Base-by-base conservation (phyloP, 306 rosid species). In the Cucumis cinereus region DNA sequence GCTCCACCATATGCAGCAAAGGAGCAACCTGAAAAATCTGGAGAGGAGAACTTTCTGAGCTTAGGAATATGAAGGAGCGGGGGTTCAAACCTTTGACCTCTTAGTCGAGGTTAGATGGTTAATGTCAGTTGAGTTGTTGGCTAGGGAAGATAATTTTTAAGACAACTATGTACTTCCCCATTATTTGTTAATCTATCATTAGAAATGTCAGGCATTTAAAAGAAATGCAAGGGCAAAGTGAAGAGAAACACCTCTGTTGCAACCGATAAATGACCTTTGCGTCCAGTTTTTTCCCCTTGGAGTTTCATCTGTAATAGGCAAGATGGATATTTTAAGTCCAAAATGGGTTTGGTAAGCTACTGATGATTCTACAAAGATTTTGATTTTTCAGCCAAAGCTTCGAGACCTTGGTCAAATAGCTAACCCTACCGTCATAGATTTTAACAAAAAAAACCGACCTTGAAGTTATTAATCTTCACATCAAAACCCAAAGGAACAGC, bases 11-110 rank as follows among this genome's bases (percentile, higher is more conserved):
- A 84, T 88, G 88, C 72, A 94, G 85, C 15, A 93, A 90, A 73
- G 98, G 98, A 30, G 96, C 98, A 78, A 94, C 92, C 91, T 94
- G 96, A 79, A 87, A 89, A 73, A 94, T 83, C 98, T 94, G 88
- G 26, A 78, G 72, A 82, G 82, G 24, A 52, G 73, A 45, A 33
- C 58, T 63, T 22, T 24, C 23, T 50, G 1, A 50, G 55, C 7
- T 16, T 2, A 50, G 8, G 0, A 50, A 16, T 16, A 50, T 17
- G 0, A 5, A 2, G 55, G 20, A 41, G 8, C 0, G 55, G 52
- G 17, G 12, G 52, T 45, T 45, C 52, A 45, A 45, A 45, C 5
- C 16, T 45, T 1, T 45, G 16, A 45, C 6, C 52, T 45, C 52
- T 45, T 45, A 0, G 52, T 45, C 6, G 50, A 45, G 2, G 15